These are phyloP conservation scores for Prosopis cineraria DNA, from an alignment of 306 rosid species.

Conservation along the genomic window DNA sequence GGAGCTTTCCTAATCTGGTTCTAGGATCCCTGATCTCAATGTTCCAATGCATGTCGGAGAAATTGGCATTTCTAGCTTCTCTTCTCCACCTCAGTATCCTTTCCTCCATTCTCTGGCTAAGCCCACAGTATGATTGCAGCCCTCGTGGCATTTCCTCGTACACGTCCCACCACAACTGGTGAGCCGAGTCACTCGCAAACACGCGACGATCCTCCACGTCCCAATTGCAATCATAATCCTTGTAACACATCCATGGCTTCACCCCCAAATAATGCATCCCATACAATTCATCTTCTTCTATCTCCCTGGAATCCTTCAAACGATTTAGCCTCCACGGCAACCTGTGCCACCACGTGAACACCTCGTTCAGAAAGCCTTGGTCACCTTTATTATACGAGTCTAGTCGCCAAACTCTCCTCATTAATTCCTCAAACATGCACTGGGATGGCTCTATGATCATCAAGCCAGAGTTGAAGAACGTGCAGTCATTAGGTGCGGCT, in stretches of 20 bases:
- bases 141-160: slow-evolving; percentile 64
- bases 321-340: slow-evolving; percentile 52
- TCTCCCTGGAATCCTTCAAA: slow-evolving; percentile 35
- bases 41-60: slow-evolving; percentile 63
- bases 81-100: slow-evolving; percentile 46
- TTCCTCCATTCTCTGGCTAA: slow-evolving; percentile 49
- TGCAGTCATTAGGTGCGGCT: slow-evolving; percentile 53
- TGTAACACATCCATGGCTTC: slow-evolving; percentile 94
- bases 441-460: slow-evolving; percentile 79
- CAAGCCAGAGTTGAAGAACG: slow-evolving; percentile 72
- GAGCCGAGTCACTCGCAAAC: slow-evolving; percentile 68
- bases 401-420: slow-evolving; percentile 41
- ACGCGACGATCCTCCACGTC: slow-evolving; percentile 41
- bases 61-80: slow-evolving; percentile 45
- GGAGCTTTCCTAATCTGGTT: not conserved
- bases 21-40: slow-evolving; percentile 63
- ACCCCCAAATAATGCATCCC: slow-evolving; percentile 71
- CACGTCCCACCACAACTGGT: slow-evolving; percentile 70
- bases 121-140: slow-evolving; percentile 58
- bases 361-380: slow-evolving; percentile 80
- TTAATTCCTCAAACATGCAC: slow-evolving; percentile 64
- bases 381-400: slow-evolving; percentile 79
- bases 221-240: slow-evolving; percentile 94
- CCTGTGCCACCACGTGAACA: slow-evolving; percentile 91
- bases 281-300: slow-evolving; percentile 4